These are phyloP conservation scores for Musa troglodytarum DNA, from an alignment of 176 grass and related monocot genomes.

Conservation along the genomic window DNA sequence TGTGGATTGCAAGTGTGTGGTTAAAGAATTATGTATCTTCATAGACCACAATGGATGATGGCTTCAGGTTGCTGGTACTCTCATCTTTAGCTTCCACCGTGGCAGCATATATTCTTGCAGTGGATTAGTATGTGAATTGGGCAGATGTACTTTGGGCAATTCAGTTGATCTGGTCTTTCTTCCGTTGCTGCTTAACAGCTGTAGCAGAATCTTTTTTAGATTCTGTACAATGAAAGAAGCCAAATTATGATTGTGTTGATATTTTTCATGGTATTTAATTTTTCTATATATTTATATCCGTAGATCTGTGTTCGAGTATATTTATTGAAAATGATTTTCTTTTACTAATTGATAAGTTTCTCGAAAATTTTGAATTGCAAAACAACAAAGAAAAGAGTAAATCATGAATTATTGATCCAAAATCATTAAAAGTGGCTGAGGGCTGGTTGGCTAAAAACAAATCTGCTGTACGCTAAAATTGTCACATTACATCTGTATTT, in stretches of 20 bases:
- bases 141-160: neutral
- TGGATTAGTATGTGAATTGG: neutral
- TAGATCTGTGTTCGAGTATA: no score
- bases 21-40: neutral
- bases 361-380: no score
- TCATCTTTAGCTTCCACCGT: neutral
- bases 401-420: no score
- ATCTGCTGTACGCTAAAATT: no score
- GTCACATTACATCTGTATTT: no score
- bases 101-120: neutral
- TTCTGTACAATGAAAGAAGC: neutral
- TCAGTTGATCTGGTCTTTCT: neutral
- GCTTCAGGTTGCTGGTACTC: neutral
- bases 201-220: neutral
- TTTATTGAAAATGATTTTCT: no score
- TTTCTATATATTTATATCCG: no score
- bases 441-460: no score
- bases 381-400: no score
- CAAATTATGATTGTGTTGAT: neutral
- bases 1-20: neutral
- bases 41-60: neutral
- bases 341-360: no score
- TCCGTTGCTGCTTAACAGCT: neutral
- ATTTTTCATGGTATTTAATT: no score
- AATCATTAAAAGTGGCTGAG: no score